Base-by-base conservation (phyloP, 352 stramenopile species). In the Pythium insidiosum region DNA sequence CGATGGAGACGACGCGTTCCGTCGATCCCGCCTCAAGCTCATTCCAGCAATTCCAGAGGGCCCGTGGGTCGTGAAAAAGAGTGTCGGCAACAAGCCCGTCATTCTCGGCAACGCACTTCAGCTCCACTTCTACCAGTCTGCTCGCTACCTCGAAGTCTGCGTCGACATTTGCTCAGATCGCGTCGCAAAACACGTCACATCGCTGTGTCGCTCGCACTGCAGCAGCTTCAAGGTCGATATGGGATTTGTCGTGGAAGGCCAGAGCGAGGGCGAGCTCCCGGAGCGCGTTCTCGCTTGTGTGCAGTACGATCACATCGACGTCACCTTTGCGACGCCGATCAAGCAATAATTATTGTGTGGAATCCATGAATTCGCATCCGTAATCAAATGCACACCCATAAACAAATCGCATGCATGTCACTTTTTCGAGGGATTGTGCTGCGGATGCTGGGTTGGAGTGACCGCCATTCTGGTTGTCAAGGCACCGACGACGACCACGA, bases 31-130 rank as follows among this genome's bases (percentile, higher is more conserved):
- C 10, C 61, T 94, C 38, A 94, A 94, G 46, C 59, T 94, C 24
- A 85, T 94, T 20, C 78, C 78, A 19, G 69, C 63, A 7, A 69
- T 94, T 44, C 69, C 75, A 9, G 75, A 94, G 19, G 81, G 81
- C 0, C 78, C 77, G 21, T 94, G 78, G 78, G 50, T 94, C 24
- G 66, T 94, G 23, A 74, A 82, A 49, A 88, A 89, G 43, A 87
- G 76, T 29, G 76, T 91, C 1, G 76, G 78, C 19, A 57, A 52
- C 51, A 90, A 90, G 53, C 78, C 81, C 4, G 69, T 87, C 19
- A 90, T 90, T 38, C 59, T 94, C 21, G 64, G 68, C 7, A 73
- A 87, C 41, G 68, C 61, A 1, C 47, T 94, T 7, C 55, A 81
- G 39, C 68, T 85, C 26, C 56, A 53, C 4, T 94, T 77, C 47